These are phyloP conservation scores for Magnusiomyces fungicola DNA, from an alignment of 1,139 yeast genomes.

Conservation along the genomic window DNA sequence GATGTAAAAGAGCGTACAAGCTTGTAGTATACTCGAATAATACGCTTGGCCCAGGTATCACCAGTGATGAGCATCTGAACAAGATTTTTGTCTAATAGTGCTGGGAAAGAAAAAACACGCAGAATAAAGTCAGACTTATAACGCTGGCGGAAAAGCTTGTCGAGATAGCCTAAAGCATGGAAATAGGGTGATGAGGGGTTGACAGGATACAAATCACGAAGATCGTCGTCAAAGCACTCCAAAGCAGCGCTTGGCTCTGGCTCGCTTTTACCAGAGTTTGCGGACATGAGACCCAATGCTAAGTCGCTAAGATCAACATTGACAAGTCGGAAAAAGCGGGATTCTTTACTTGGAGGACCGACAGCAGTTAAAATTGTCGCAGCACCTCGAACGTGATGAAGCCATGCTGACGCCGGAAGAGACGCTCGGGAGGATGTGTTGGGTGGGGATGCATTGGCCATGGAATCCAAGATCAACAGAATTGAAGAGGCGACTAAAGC, in stretches of 20 bases:
- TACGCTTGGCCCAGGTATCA: conserved; percentile 79
- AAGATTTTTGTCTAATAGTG: conserved; percentile 72
- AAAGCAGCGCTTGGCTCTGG: conserved; percentile 35
- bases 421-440: conserved; percentile 42
- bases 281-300: conserved; percentile 23
- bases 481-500: conserved; percentile 90
- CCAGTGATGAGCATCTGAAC: conserved; percentile 72
- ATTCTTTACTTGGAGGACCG: conserved; percentile 78
- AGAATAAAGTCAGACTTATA: conserved; percentile 79
- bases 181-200: conserved; percentile 76
- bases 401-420: conserved; percentile 91
- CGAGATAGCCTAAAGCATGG: conserved; percentile 77
- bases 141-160: conserved; percentile 69
- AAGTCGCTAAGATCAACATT: conserved; percentile 71
- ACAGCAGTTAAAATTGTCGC: conserved; percentile 92
- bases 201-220: conserved; percentile 80
- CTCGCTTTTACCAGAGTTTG: neutral
- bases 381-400: conserved; percentile 93
- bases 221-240: conserved; percentile 80
- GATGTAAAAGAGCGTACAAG: conserved; percentile 72
- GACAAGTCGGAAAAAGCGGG: conserved; percentile 32
- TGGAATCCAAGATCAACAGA: conserved; percentile 80
- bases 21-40: conserved; percentile 82
- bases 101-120: conserved; percentile 89
- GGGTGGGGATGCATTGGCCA: conserved; percentile 76